Evolutionary conservation across 208 protist genomes (phyloP).

Genomic region (Phytomonas sp.): DNA sequence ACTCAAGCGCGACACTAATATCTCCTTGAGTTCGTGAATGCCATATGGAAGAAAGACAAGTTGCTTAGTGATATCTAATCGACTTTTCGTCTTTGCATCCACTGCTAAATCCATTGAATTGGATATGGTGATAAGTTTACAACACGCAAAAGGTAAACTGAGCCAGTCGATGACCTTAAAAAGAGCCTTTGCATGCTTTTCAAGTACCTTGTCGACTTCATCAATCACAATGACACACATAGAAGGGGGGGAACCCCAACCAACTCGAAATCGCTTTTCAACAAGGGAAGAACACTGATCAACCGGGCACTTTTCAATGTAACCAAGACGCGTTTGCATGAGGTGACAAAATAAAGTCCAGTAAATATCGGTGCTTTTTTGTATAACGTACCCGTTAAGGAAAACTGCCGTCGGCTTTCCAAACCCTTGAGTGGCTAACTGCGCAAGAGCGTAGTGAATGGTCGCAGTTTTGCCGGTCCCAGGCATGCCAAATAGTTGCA

Average conservation of each 20-base stretch:
- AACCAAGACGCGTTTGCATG: constrained; percentile 42
- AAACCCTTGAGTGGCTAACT: constrained; percentile 22
- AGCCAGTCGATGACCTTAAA: constrained; percentile 87
- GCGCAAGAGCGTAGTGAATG: constrained; percentile 61
- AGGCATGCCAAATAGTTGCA: constrained; percentile 89
- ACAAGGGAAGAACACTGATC: constrained; percentile 66
- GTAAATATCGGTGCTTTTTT: constrained; percentile 84
- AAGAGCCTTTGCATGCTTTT: constrained; percentile 71
- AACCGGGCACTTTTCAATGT: constrained; percentile 33
- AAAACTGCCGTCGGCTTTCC: constrained; percentile 71
- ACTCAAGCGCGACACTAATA: constrained; percentile 49
- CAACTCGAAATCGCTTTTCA: constrained; percentile 71
- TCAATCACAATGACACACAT: constrained; percentile 87
- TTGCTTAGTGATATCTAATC: constrained; percentile 72
- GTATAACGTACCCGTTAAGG: constrained; percentile 85
- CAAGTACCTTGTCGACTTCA: constrained; percentile 80
- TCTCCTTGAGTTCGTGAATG: constrained; percentile 62
- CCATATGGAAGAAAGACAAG: constrained; percentile 80
- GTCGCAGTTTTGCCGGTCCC: constrained; percentile 86
- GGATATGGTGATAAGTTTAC: constrained; percentile 83
- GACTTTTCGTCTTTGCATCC: constrained; percentile 79
- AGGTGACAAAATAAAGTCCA: constrained; percentile 78
- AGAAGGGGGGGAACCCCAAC: constrained; percentile 30
- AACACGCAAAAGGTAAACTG: constrained; percentile 63
- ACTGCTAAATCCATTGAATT: constrained; percentile 83